A percentile compares a stretch with the other conserved stretches of the same genome.
Conservation (phyloP, 352 stramenopile species). For the Phytophthora fragariaefolia region DNA sequence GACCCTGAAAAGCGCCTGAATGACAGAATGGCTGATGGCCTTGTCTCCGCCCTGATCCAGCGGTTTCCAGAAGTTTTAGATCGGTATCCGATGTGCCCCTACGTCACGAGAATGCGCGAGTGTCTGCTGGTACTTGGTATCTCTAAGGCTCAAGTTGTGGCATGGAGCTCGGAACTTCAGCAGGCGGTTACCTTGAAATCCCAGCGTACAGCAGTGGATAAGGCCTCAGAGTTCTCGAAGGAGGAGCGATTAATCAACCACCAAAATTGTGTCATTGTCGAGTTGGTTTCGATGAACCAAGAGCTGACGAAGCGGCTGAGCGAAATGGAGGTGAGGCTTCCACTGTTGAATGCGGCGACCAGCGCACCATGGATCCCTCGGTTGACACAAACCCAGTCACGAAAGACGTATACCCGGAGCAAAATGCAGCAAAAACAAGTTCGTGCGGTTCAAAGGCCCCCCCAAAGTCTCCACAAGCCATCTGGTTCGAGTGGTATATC, state of each 20-base stretch:
- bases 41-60: conserved; percentile 1
- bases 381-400: no score
- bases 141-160: conserved; percentile 6
- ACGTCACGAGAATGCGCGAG: conserved; percentile 1
- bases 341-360: neutral
- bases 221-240: neutral
- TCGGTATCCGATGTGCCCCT: conserved; percentile 15
- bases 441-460: neutral
- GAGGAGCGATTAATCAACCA: conserved; percentile 15
- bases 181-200: neutral
- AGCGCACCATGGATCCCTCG: neutral
- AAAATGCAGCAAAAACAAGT: neutral
- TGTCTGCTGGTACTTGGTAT: conserved; percentile 1
- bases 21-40: neutral
- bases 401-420: no score
- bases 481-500: conserved; percentile 17
- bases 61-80: conserved; percentile 5
- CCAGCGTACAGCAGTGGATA: neutral
- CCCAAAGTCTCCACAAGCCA: neutral
- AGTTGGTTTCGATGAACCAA: conserved; percentile 15
- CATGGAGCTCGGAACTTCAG: conserved; percentile 8
- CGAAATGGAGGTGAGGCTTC: conserved; percentile 1
- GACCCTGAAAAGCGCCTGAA: conserved; percentile 14
- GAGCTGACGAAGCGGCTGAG: neutral
- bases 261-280: conserved; percentile 12